These are phyloP conservation scores for Dactylellina parvicollis DNA, from an alignment of 2,329 filamentous ascomycete genomes.

Conservation along the genomic window DNA sequence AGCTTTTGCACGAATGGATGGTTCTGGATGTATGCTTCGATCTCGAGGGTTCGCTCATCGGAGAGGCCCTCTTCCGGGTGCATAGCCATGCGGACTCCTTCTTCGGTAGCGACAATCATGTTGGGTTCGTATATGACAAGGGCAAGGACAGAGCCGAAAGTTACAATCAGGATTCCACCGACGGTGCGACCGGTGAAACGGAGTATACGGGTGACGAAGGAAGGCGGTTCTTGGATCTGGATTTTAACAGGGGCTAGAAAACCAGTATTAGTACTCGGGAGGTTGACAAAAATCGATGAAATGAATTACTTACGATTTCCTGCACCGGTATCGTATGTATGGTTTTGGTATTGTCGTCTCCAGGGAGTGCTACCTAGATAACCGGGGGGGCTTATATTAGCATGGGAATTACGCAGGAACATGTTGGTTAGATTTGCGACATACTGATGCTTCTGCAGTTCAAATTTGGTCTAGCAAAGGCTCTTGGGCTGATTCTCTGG, in stretches of 20 bases:
- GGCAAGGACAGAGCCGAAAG: slow-evolving; percentile 43
- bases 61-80: slow-evolving; percentile 59
- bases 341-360: slow-evolving; percentile 43
- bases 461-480: background rate
- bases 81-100: slow-evolving; percentile 34
- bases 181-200: slow-evolving; percentile 32
- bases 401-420: background rate
- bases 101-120: slow-evolving; percentile 41
- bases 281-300: background rate
- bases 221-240: slow-evolving; percentile 51
- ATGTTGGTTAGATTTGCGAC: background rate
- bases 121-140: slow-evolving; percentile 43
- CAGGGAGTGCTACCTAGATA: slow-evolving; percentile 13
- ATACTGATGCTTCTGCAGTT: slow-evolving; percentile 24
- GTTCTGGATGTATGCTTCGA: slow-evolving; percentile 78
- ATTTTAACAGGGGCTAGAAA: slow-evolving; percentile 46
- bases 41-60: slow-evolving; percentile 67
- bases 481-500: slow-evolving; percentile 23
- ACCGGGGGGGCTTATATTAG: slow-evolving; percentile 9
- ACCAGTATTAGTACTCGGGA: background rate
- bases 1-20: slow-evolving; percentile 79
- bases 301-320: slow-evolving; percentile 40
- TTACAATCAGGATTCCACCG: slow-evolving; percentile 44
- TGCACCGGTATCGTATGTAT: slow-evolving; percentile 46
- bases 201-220: slow-evolving; percentile 29